Base-by-base conservation (phyloP, 495 filamentous ascomycete species). In the Penicillium coffeae region DNA sequence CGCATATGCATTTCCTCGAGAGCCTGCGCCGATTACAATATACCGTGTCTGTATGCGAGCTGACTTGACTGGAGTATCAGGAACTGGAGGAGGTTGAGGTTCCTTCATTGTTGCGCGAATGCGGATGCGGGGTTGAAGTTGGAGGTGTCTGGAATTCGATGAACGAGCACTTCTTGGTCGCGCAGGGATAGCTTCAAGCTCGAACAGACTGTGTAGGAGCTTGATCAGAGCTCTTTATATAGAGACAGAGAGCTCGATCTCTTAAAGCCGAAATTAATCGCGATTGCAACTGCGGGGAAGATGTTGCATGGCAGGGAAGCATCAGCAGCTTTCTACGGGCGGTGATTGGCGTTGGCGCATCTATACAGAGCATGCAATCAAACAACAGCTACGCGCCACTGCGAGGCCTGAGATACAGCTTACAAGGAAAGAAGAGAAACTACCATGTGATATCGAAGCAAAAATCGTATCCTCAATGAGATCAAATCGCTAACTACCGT, bases 21-120 rank as follows among this genome's bases (percentile, higher is more conserved):
- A 89, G 16, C 93, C 92, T 9, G 89, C 93, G 1, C 92, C 92
- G 51, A 96, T 87, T 52, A 97, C 75, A 39, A 96, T 75, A 56
- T 94, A 75, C 15, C 79, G 76, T 1, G 60, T 53, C 58, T 58
- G 10, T 40, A 27, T 6, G 30, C n/a, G 8, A 34, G 20, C n/a
- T 16, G 18, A 10, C n/a, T 19, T 21, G 21, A 3, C 3, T 42
- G 25, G 35, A 35, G 43, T 13, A 42, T 30, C 38, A 30, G 40
- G 12, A 5, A 10, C 25, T 27, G 50, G 37, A 5, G 58, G 42
- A 14, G 49, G 50, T 5, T 53, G 44, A 21, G 55, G 51, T 45
- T 61, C 59, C 54, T 66, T 63, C 64, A 70, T 70, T 19, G 18
- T 60, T 14, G 48, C 30, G 25, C 20, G 20, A 13, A 37, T 30